Conservation (phyloP, 2,329 filamentous ascomycete genomes). For the Penicillium capsulatum region DNA sequence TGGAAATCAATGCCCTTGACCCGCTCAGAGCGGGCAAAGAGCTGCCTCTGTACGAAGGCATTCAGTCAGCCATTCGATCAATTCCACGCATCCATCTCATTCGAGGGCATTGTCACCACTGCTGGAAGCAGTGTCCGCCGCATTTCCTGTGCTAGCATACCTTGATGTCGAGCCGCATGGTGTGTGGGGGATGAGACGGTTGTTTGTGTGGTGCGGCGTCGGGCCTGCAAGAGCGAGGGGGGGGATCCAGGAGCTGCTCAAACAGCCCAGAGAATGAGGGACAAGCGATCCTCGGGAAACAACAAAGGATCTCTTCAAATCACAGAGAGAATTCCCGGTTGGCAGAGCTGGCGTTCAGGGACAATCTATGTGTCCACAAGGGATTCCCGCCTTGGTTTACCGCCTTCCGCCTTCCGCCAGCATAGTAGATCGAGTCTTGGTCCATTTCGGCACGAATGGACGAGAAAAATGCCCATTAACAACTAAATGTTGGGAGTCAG, state of each 20-base stretch:
- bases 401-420: constrained; percentile 19
- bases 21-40: constrained; percentile 86
- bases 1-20: constrained; percentile 98
- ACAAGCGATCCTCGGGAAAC: constrained; percentile 15
- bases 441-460: neutral
- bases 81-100: constrained; percentile 1
- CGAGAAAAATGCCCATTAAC: neutral
- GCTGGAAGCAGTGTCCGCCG: neutral
- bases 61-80: constrained; percentile 35
- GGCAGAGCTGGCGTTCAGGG: constrained; percentile 22
- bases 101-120: neutral
- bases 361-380: constrained; percentile 31
- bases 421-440: neutral
- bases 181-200: constrained; percentile 32
- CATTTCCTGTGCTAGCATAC: constrained; percentile 35
- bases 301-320: constrained; percentile 11
- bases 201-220: constrained; percentile 36
- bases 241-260: constrained; percentile 33
- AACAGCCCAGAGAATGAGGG: constrained; percentile 27
- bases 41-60: constrained; percentile 59
- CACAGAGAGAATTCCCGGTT: constrained; percentile 19
- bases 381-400: constrained; percentile 24
- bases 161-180: constrained; percentile 60
- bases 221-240: constrained; percentile 28
- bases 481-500: too few species aligned